Conservation (phyloP, 257 asterid species). For the Solanum chilense region DNA sequence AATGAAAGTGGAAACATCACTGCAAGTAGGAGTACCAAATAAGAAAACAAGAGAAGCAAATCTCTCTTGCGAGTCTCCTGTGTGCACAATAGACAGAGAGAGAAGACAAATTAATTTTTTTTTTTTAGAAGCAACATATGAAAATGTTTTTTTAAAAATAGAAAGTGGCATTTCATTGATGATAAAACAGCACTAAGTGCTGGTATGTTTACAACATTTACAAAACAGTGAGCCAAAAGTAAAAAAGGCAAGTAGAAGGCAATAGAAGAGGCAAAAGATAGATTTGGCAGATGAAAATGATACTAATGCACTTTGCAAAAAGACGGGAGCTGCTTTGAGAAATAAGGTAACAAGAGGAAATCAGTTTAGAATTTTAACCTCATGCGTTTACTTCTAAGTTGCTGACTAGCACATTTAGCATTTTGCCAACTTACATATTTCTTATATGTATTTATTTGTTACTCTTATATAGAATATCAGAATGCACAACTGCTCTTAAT, state of each 20-base stretch:
- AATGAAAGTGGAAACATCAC: not conserved
- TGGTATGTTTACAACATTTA: not conserved
- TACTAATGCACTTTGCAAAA: not conserved
- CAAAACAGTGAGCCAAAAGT: not conserved
- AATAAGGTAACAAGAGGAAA: not conserved
- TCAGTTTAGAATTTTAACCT: too few relatives aligned
- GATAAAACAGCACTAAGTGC: not conserved
- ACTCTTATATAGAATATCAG: not conserved
- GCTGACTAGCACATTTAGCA: not conserved
- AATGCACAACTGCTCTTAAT: not conserved
- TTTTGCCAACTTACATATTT: not conserved
- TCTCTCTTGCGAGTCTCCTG: not conserved
- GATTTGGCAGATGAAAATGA: not conserved
- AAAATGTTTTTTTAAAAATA: not conserved
- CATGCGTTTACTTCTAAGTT: not conserved
- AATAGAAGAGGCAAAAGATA: not conserved
- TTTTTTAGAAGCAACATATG: not conserved
- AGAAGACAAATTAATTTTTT: not conserved
- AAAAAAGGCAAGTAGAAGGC: not conserved
- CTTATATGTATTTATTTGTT: not conserved
- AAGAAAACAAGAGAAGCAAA: not conserved
- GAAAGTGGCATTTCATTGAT: not conserved
- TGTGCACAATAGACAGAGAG: not conserved
- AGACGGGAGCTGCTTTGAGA: not conserved
- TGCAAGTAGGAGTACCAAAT: not conserved